Base-by-base conservation (phyloP, 352 stramenopile genomes). In the Globisporangium irregulare region DNA sequence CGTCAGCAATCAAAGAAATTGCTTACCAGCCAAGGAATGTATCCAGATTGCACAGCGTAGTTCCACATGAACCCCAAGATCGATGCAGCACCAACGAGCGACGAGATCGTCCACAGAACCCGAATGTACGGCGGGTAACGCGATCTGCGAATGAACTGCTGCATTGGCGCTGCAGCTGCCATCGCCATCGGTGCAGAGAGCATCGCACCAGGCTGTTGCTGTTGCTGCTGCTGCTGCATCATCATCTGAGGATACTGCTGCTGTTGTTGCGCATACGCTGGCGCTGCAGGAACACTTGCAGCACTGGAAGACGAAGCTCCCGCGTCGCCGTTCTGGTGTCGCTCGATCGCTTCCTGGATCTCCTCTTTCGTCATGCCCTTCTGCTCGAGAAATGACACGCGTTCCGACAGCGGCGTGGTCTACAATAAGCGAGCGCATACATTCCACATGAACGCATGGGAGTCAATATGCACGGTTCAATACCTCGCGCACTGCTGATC, bases 291-390 rank as follows among this genome's bases (percentile, higher is more conserved):
- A 29, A 38, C 38, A 36, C 34, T 4, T 12, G 64, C 14, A 3
- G 57, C 4, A 4, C 29, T 25, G 4, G 51, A 51, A 5, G 59
- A 22, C n/a, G 27, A 18, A 22, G 18, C 43, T n/a, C 25, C 38
- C 9, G 32, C 3, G 2, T 59, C 70, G 36, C 72, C 71, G 38
- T 75, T 84, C 51, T 91, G 76, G 59, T 84, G 73, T 27, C 80
- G 76, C 61, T 94, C 84, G 20, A 94, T 89, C 22, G 86, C 79
- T 68, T 90, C 78, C 66, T 93, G 85, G 54, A 93, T 93, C 71
- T 91, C 86, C 59, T 92, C 78, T 56, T 91, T 90, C 12, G 78
- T 90, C 80, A 94, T 79, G 3, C 86, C 86, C 70, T 94, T 94
- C 51, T 87, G 80, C 71, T 93, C 86, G 34, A 94, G 69, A 67